Conservation (phyloP, 768 basidiomycete species). For the Gloeophyllum trabeum region DNA sequence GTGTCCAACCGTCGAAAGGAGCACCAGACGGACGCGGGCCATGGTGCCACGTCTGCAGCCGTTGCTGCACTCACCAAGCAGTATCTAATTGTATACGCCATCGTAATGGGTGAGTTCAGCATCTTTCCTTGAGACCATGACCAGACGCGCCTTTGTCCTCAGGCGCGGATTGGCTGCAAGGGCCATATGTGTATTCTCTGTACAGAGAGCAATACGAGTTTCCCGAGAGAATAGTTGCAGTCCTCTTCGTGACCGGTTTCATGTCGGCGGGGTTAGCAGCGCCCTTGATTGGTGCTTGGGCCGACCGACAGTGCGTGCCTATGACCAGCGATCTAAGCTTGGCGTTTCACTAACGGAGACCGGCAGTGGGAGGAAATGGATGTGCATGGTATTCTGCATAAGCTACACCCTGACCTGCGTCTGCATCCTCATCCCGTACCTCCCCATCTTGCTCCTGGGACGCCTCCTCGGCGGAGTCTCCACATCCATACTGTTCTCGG, state of each 20-base stretch:
- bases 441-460: slow-evolving; percentile 52
- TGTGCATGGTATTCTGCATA: slow-evolving; percentile 65
- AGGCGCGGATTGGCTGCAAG: slow-evolving; percentile 77
- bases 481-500: slow-evolving; percentile 66
- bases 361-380: slow-evolving; percentile 50
- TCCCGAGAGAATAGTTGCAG: slow-evolving; percentile 51
- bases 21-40: slow-evolving; percentile 3
- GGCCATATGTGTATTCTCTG: slow-evolving; percentile 68
- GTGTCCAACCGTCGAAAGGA: slow-evolving; percentile 5
- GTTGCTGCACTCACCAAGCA: slow-evolving; percentile 21
- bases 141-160: slow-evolving; percentile 3
- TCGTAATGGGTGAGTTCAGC: slow-evolving; percentile 53
- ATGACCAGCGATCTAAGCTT: background rate
- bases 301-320: slow-evolving; percentile 54
- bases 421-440: slow-evolving; percentile 41
- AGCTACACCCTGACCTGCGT: slow-evolving; percentile 50
- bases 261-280: slow-evolving; percentile 57
- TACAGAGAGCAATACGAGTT: slow-evolving; percentile 60
- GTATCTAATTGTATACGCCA: slow-evolving; percentile 57
- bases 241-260: slow-evolving; percentile 73
- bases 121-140: background rate
- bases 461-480: slow-evolving; percentile 61
- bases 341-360: background rate
- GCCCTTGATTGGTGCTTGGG: slow-evolving; percentile 68
- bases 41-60: slow-evolving; percentile 5